Base-by-base conservation (phyloP, 345 rosid species). In the Eucalyptus guilfoylei region DNA sequence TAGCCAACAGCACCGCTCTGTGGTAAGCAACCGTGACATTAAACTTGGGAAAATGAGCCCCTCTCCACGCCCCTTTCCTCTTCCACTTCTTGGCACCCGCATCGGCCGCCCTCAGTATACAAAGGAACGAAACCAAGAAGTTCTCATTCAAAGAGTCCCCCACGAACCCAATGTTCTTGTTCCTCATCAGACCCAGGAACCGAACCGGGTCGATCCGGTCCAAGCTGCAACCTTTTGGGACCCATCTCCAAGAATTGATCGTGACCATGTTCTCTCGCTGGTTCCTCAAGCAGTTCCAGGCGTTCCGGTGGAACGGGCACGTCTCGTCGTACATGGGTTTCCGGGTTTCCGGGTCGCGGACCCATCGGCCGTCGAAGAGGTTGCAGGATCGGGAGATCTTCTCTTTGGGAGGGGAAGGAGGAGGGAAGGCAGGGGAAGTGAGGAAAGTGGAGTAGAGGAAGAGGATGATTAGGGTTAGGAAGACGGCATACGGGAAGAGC, bases 91-190 rank as follows among this genome's bases (percentile, higher is more conserved):
- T 94, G 72, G 98, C 96, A 86, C 93, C 92, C 24, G 54, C 55
- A 91, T 98, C 99, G 89, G 95, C 99, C 83, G 86, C 92, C 90
- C 99, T 95, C 91, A 98, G 96, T 76, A 93, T 88, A 90, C 99
- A 97, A 93, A 98, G 80, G 80, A 96, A 93, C 86, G 99, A 93
- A 21, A 96, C 99, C 88, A 98, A 45, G 80, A 96, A 96, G 80
- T 97, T 98, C 94, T 97, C 99, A 86, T 95, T 98, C 92, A 98
- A 89, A 76, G 99, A 97, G 90, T 98, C 99, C 48, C 99, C 99
- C 44, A 98, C 93, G 67, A 98, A 92, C 92, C 99, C 99, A 88
- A 98, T 89, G 69, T 95, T 96, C 94, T 44, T 94, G 69, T 94
- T 93, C 94, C 97, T 96, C 98, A 96, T 94, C 90, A 86, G 12